Base-by-base conservation (phyloP, 2,329 filamentous ascomycete genomes). In the Colletotrichum sp. region DNA sequence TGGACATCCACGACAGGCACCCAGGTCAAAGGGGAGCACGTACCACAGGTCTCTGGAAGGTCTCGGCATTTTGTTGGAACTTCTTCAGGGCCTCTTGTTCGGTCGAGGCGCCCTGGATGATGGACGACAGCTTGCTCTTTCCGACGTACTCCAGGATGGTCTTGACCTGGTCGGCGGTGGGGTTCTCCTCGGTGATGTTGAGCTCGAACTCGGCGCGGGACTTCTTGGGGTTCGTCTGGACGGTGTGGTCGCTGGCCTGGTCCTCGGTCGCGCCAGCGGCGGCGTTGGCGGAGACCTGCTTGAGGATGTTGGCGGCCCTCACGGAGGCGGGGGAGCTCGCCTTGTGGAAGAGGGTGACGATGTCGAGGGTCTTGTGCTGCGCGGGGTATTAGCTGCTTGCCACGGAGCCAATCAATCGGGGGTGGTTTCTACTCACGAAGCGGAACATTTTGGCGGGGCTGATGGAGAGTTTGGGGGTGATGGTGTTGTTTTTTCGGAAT, bases 331-430 rank as follows among this genome's bases (percentile, higher is more conserved):
- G 91, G 70, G 91, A 91, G 80, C 89, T 90, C 74, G 96, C 92
- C 85, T 95, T 95, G 91, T 98, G 96, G 90, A 99, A 99, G 89
- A 99, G 93, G 77, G 96, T 99, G 84, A 99, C 92, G 79, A 98
- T 95, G 88, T 99, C 96, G 85, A 95, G 91, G 79, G 94, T 91
- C 89, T 95, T 96, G 86, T 90, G 91, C 94, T 96, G 82, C 32
- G 44, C 34, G 25, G 52, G 32, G 29, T 8, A 70, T 82, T 69
- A 82, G 81, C 66, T 68, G 8, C 22, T 30, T 22, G 27, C 8
- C 22, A 16, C 34, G 4, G 13, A 9, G 25, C n/a, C 13, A 25
- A 29, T 61, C 63, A 69, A 69, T 65, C 25, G 25, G 6, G n/a
- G n/a, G 15, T n/a, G 12, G 12, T 6, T 0, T 6, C 15, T 4